phyloP scores from a whole-genome alignment of 2,329 filamentous ascomycete species.

The Apiospora malaysiana region DNA sequence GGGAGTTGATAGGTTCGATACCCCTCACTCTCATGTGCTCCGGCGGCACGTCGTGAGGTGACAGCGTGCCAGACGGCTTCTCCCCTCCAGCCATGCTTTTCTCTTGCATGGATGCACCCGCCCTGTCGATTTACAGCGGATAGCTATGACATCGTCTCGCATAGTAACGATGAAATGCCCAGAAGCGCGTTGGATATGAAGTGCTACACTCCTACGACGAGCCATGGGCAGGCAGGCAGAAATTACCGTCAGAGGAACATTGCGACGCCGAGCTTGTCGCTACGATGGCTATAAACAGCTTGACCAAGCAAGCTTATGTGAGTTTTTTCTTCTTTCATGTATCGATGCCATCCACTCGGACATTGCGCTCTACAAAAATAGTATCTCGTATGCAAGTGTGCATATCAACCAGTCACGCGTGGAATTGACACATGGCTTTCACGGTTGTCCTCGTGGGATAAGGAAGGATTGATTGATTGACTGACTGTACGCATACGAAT shows the following conservation, averaged over 20 bases:
- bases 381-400: neutral
- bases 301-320: neutral
- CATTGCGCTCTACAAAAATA: neutral
- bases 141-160: neutral
- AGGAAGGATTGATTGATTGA: neutral
- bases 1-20: neutral
- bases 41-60: neutral
- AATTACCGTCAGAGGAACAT: neutral
- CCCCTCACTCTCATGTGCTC: neutral
- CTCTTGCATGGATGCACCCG: neutral
- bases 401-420: neutral
- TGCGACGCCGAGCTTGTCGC: neutral
- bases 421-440: neutral
- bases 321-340: too few relatives aligned
- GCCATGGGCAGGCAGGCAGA: neutral
- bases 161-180: neutral
- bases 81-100: neutral
- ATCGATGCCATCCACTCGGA: neutral
- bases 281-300: neutral
- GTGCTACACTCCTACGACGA: conserved; percentile 3
- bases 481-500: neutral
- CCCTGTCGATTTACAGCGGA: neutral
- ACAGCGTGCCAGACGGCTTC: neutral
- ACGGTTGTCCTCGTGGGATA: neutral
- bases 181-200: neutral